Conservation (phyloP, 176 grass and related monocot genomes). For the Pontederia crassipes region DNA sequence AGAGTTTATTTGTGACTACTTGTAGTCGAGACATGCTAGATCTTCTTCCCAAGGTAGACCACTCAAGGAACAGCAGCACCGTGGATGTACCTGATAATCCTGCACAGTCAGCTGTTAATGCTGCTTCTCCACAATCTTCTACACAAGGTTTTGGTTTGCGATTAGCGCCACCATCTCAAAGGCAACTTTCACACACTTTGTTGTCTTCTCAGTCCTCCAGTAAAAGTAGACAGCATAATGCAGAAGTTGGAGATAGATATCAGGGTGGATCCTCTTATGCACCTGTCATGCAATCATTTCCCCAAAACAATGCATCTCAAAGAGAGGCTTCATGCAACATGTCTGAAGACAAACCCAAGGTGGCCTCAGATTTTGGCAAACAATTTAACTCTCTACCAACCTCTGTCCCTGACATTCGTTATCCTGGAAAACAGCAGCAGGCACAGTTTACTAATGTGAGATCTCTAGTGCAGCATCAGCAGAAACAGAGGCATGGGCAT, state of each 20-base stretch:
- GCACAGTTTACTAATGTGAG: neutral
- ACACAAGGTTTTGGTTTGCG: conserved; percentile 64
- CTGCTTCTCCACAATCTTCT: conserved; percentile 38
- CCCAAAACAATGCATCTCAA: conserved; percentile 27
- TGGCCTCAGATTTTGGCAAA: neutral
- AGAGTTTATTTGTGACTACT: conserved; percentile 8
- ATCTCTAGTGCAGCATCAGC: neutral
- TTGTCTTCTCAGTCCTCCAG: conserved; percentile 37
- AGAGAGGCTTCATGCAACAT: neutral
- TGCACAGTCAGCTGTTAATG: conserved; percentile 28
- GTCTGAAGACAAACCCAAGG: conserved; percentile 5
- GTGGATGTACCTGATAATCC: conserved; percentile 26
- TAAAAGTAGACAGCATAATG: conserved; percentile 45
- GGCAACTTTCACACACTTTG: conserved; percentile 34
- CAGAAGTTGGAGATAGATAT: conserved; percentile 29
- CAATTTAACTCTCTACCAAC: neutral
- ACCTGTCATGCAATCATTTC: conserved; percentile 28
- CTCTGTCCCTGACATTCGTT: neutral
- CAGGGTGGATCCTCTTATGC: conserved; percentile 15
- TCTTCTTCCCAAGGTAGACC: conserved; percentile 84
- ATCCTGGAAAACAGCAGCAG: neutral
- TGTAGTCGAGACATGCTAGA: conserved; percentile 96
- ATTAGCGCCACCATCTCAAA: conserved; percentile 65
- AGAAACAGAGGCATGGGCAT: neutral
- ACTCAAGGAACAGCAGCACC: conserved; percentile 39